These are phyloP conservation scores for Nemania diffusa DNA, from an alignment of 2,329 filamentous ascomycete species.

Conservation along the genomic window DNA sequence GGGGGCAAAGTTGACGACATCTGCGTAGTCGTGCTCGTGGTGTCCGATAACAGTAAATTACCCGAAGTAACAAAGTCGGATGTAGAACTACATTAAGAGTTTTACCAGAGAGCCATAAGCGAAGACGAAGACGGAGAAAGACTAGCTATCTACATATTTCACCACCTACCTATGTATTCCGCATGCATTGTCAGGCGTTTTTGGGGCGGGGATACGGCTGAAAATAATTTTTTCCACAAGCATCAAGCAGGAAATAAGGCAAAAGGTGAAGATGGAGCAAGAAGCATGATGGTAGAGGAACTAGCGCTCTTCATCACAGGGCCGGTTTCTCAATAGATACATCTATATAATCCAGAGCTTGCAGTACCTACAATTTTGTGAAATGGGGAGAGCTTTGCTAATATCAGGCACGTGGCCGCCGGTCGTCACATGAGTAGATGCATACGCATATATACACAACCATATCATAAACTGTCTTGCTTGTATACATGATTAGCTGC, in stretches of 20 bases:
- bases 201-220: conserved; percentile 20
- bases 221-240: conserved; percentile 16
- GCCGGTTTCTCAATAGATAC: not conserved
- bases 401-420: conserved; percentile 5
- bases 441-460: conserved; percentile 8
- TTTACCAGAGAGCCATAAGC: not conserved
- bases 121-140: not conserved
- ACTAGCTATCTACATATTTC: conserved; percentile 1
- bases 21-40: conserved; percentile 82
- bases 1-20: conserved; percentile 98
- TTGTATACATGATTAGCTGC: conserved; percentile 1
- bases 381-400: not conserved
- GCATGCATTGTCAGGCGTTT: conserved; percentile 43
- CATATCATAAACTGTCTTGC: not conserved
- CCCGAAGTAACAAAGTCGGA: conserved; percentile 42
- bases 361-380: not conserved
- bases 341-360: conserved; percentile 8
- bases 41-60: conserved; percentile 67
- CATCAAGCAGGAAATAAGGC: conserved; percentile 6
- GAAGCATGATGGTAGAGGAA: not conserved
- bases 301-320: not conserved
- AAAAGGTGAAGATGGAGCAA: conserved; percentile 10
- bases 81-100: conserved; percentile 32
- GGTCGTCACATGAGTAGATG: conserved; percentile 14
- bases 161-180: conserved; percentile 21